phyloP scores from a whole-genome alignment of 2,329 filamentous ascomycete genomes.

The Colletotrichum theobromicola region DNA sequence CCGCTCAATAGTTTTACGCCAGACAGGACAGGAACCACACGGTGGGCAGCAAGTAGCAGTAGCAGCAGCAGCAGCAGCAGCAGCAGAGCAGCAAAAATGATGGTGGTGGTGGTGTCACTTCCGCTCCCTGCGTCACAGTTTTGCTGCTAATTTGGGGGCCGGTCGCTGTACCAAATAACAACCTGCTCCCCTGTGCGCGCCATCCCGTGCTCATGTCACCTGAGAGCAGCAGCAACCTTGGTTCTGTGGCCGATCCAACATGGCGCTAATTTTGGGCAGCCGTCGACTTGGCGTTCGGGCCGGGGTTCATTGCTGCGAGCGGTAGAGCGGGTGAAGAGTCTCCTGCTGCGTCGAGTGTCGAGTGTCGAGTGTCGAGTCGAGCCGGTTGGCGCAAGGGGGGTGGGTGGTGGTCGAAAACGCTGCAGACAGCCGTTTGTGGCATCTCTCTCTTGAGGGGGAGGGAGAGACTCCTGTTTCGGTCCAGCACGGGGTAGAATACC shows the following conservation, averaged over 20 bases:
- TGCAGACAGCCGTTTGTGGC: neutral
- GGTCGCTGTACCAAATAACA: neutral
- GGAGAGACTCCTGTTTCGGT: neutral
- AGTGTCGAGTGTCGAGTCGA: neutral
- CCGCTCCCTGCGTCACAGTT: neutral
- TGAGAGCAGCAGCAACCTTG: neutral
- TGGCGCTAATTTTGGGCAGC: neutral
- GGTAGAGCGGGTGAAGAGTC: neutral
- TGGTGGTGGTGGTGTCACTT: conserved; percentile 2
- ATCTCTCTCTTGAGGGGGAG: neutral
- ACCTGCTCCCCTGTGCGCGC: neutral
- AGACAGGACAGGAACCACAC: neutral
- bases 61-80: neutral
- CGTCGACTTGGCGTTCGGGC: neutral
- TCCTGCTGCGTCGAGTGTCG: neutral
- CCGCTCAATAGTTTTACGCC: neutral
- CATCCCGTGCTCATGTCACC: neutral
- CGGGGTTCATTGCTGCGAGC: neutral
- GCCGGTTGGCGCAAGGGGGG: neutral
- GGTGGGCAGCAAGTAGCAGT: neutral
- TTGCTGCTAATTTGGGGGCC: neutral
- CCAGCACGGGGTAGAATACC: neutral
- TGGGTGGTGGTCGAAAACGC: neutral
- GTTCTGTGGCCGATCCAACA: neutral
- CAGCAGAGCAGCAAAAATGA: neutral